Evolutionary conservation across 257 asterid species (phyloP).

Genomic region (Solanum megistacrolobum): DNA sequence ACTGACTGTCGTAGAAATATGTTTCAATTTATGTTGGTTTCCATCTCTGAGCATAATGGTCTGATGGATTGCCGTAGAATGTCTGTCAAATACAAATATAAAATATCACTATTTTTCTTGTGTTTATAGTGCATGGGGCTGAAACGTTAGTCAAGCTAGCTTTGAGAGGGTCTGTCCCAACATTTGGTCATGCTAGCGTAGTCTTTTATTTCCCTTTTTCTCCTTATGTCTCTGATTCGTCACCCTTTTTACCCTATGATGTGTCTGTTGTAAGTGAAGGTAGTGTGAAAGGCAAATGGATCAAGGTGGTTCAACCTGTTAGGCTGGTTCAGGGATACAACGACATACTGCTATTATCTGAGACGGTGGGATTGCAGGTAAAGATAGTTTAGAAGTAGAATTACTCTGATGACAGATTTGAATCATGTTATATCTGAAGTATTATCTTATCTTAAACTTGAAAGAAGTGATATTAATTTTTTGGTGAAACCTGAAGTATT

Average conservation of each 20-base stretch:
- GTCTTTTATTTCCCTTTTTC: neutral
- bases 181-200: neutral
- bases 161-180: neutral
- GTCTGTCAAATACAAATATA: neutral
- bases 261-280: slow-evolving; percentile 30
- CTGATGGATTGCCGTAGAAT: neutral
- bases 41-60: neutral
- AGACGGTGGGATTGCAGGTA: slow-evolving; percentile 95
- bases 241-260: neutral
- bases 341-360: slow-evolving; percentile 57
- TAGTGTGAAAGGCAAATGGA: slow-evolving; percentile 74
- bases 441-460: neutral
- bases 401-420: slow-evolving; percentile 2
- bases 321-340: slow-evolving; percentile 62
- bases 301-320: slow-evolving; percentile 61
- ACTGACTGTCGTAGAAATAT: neutral
- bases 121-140: neutral
- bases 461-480: neutral
- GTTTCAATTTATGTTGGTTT: neutral
- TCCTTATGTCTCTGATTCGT: neutral
- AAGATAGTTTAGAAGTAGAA: neutral
- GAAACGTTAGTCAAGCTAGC: neutral
- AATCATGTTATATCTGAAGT: neutral
- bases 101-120: neutral
- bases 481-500: neutral